Base-by-base conservation (phyloP, 257 asterid genomes). In the Gynochthodes officinalis region DNA sequence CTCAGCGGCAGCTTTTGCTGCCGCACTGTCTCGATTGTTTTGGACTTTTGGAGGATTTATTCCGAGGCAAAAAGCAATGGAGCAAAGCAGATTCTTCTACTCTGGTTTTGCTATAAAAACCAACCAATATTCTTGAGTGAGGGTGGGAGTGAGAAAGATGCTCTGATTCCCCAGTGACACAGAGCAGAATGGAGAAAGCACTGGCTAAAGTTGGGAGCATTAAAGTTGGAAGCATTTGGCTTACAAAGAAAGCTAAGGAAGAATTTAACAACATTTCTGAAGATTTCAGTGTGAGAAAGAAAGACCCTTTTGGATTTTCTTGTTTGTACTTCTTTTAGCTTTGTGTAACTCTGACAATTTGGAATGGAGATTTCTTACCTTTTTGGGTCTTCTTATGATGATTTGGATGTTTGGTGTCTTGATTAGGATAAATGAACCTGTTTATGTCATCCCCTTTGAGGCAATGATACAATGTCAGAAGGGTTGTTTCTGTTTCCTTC, bases 221-320 rank as follows among this genome's bases (percentile, higher is more conserved):
- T 0, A 93, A 93, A 84, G 87, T 91, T 54, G 81, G 90, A 39
- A 82, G 94, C 76, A 89, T 89, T 66, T 90, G 97, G 97, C 92
- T 90, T 58, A 86, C 97, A 37, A 86, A 89, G 85, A 93, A 88
- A 80, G 96, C 98, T 53, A 93, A 90, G 81, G 83, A 91, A 86
- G 98, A 93, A 84, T 77, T 93, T 80, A 76, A 85, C 82, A 89
- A 84, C 84, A 91, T 91, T 77, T 78, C 97, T 12, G 89, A 91
- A 78, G 97, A 93, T 86, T 77, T 91, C 79, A 80, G 85, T 59
- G 98, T 91, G 84, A 61, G 76, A 43, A 19, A 69, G 3, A 18
- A 2, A 52, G 4, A 27, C 65, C 48, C 48, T 49, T 59, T 49
- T 32, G 28, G 28, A 61, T 27, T 78, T 16, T 40, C 2, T n/a